Evolutionary conservation across 345 rosid genomes (phyloP).

Genomic region (Triadica sebifera): DNA sequence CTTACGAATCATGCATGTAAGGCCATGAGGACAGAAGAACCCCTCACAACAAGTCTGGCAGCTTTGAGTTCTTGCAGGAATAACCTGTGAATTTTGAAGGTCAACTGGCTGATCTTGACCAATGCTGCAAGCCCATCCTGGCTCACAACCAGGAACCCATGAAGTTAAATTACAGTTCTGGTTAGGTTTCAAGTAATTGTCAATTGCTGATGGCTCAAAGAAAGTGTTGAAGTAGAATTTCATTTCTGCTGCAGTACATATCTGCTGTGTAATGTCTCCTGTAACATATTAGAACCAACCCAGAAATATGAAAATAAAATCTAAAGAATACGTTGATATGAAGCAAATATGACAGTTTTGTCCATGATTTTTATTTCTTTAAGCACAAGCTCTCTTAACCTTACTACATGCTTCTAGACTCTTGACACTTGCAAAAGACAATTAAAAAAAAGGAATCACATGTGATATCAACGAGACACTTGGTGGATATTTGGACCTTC

Average conservation of each 20-base stretch:
- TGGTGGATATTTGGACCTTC: background rate
- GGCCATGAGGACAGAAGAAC: conserved; percentile 85
- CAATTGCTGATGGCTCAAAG: conserved; percentile 33
- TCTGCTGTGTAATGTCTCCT: conserved; percentile 51
- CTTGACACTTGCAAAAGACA: background rate
- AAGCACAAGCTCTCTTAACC: background rate
- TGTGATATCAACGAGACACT: background rate
- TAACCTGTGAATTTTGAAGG: conserved; percentile 43
- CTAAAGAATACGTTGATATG: background rate
- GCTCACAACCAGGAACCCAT: conserved; percentile 92
- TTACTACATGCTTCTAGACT: background rate
- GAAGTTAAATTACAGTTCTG: conserved; percentile 74
- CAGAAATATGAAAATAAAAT: background rate
- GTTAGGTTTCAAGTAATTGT: conserved; percentile 55
- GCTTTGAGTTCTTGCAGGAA: conserved; percentile 58
- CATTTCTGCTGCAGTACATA: conserved; percentile 82
- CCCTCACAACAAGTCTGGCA: conserved; percentile 90
- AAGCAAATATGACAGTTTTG: background rate
- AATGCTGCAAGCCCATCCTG: conserved; percentile 90
- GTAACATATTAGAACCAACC: conserved; percentile 18
- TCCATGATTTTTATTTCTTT: background rate
- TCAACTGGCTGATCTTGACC: conserved; percentile 45
- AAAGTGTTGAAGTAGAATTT: conserved; percentile 63
- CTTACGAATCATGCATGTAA: conserved; percentile 98
- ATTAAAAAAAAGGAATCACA: background rate